phyloP scores from a whole-genome alignment of 176 grass and related monocot species.

The Pontederia paniculata region DNA sequence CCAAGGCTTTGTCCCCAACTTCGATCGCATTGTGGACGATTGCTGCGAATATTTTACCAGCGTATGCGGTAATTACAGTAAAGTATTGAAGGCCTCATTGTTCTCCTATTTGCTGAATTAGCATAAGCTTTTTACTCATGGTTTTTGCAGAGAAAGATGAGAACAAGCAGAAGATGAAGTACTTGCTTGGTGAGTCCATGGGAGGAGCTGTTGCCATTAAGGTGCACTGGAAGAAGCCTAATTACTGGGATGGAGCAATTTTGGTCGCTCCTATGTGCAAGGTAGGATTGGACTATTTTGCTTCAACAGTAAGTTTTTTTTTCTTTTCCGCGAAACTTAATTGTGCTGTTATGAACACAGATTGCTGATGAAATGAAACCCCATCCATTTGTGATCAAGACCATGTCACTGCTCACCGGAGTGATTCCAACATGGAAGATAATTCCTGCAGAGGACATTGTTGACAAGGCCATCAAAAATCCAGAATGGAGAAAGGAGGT shows the following conservation, averaged over 20 bases:
- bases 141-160: not conserved
- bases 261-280: slow-evolving; percentile 12
- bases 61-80: slow-evolving; percentile 32
- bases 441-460: not conserved
- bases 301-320: too few relatives aligned
- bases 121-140: too few relatives aligned
- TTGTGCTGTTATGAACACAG: not conserved
- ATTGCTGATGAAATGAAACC: not conserved
- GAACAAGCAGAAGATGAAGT: not conserved
- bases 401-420: not conserved
- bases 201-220: slow-evolving; percentile 11
- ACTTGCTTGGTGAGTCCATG: slow-evolving; percentile 8
- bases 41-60: slow-evolving; percentile 36
- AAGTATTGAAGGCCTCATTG: too few relatives aligned
- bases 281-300: not conserved
- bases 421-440: not conserved
- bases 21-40: slow-evolving; percentile 35
- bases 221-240: not conserved
- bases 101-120: too few relatives aligned
- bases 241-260: not conserved
- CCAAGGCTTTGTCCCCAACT: slow-evolving; percentile 50
- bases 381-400: not conserved
- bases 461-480: not conserved
- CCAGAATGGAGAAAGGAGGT: slow-evolving; percentile 1
- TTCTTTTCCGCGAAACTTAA: not conserved